These are phyloP conservation scores for Capronia epimyces DNA, from an alignment of 2,329 filamentous ascomycete genomes.

Conservation along the genomic window DNA sequence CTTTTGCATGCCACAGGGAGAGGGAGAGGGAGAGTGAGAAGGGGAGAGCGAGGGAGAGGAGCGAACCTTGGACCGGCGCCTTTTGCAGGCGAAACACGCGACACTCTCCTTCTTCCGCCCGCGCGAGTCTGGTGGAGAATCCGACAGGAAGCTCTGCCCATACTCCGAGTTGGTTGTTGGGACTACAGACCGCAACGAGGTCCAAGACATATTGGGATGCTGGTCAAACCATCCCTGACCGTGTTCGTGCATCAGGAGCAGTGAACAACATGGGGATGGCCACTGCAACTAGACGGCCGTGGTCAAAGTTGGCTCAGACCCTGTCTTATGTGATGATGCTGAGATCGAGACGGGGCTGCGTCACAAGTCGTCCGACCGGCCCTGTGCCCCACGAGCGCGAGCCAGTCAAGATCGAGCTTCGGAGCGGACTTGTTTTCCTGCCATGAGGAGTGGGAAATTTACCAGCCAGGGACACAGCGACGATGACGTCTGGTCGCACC, in stretches of 20 bases:
- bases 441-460: too few species aligned
- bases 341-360: too few species aligned
- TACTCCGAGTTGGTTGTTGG: background rate
- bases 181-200: background rate
- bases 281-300: background rate
- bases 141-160: background rate
- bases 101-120: slow-evolving; percentile 14
- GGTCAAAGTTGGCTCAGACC: too few species aligned
- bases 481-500: too few species aligned
- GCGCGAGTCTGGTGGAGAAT: background rate
- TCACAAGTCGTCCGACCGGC: too few species aligned
- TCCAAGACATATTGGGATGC: background rate
- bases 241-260: too few species aligned
- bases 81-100: slow-evolving; percentile 15
- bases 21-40: too few species aligned
- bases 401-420: too few species aligned
- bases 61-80: slow-evolving; percentile 7
- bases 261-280: background rate
- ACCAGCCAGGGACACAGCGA: too few species aligned
- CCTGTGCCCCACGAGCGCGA: too few species aligned
- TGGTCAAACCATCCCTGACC: background rate
- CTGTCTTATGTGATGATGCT: too few species aligned
- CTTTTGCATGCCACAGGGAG: background rate
- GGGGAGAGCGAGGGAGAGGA: background rate
- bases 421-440: too few species aligned